These are phyloP conservation scores for Hirschfeldia incana DNA, from an alignment of 345 rosid species.

Conservation along the genomic window DNA sequence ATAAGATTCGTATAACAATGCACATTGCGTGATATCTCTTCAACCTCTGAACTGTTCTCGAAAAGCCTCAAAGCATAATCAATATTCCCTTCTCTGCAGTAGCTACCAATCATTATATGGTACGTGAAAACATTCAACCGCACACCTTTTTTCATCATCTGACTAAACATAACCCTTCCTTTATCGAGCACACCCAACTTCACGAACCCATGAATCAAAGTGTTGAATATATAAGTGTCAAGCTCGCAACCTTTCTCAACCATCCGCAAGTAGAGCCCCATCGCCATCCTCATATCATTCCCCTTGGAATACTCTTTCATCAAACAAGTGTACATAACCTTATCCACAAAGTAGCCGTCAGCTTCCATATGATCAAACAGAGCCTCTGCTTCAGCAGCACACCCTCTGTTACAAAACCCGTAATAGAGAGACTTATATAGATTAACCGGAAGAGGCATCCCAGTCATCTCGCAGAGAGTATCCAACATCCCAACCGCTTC, in stretches of 20 bases:
- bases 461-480: slow-evolving; percentile 45
- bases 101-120: slow-evolving; percentile 57
- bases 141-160: slow-evolving; percentile 46
- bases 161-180: slow-evolving; percentile 45
- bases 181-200: slow-evolving; percentile 54
- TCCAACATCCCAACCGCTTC: slow-evolving; percentile 56
- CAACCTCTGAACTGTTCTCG: slow-evolving; percentile 17
- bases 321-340: slow-evolving; percentile 57
- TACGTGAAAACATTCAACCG: slow-evolving; percentile 47
- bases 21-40: slow-evolving; percentile 43
- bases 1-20: slow-evolving; percentile 63
- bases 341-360: slow-evolving; percentile 56
- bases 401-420: slow-evolving; percentile 58
- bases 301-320: slow-evolving; percentile 55
- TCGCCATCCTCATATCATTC: slow-evolving; percentile 62
- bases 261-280: slow-evolving; percentile 61
- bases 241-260: slow-evolving; percentile 54
- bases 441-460: slow-evolving; percentile 47
- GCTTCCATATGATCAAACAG: slow-evolving; percentile 57
- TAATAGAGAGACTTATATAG: slow-evolving; percentile 60
- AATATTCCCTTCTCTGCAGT: slow-evolving; percentile 55
- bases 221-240: slow-evolving; percentile 56
- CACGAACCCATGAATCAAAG: slow-evolving; percentile 61
- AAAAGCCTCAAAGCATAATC: slow-evolving; percentile 53
- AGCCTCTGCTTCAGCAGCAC: slow-evolving; percentile 53